phyloP scores from a whole-genome alignment of 1,284 basidiomycete species.

The Amylostereum chailletii region DNA sequence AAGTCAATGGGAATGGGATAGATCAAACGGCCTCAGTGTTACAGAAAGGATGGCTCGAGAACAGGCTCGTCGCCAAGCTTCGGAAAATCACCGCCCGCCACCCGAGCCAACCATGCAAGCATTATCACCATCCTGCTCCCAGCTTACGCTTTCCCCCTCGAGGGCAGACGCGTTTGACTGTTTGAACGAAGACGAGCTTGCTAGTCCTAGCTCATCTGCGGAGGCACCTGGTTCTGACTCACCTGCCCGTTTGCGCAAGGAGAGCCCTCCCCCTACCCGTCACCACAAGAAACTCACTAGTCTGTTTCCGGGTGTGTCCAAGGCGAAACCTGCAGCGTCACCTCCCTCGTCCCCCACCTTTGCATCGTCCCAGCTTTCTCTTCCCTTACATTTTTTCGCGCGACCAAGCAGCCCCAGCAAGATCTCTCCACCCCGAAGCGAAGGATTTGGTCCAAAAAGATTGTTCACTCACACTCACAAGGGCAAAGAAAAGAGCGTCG shows the following conservation, averaged over 20 bases:
- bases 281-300: constrained; percentile 7
- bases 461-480: constrained; percentile 20
- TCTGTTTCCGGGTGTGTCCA: constrained; percentile 8
- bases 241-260: background rate
- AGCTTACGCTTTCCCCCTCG: constrained; percentile 8
- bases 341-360: constrained; percentile 8
- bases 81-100: constrained; percentile 7
- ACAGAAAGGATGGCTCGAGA: constrained; percentile 18
- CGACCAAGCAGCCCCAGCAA: constrained; percentile 7
- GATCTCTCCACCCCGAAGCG: constrained; percentile 11
- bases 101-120: constrained; percentile 2
- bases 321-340: constrained; percentile 10
- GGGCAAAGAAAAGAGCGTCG: constrained; percentile 20
- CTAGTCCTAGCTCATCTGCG: constrained; percentile 6
- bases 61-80: constrained; percentile 12
- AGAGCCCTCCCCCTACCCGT: constrained; percentile 8
- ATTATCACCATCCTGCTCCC: constrained; percentile 6
- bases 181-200: constrained; percentile 4
- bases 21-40: constrained; percentile 18
- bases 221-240: constrained; percentile 6
- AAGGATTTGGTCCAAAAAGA: constrained; percentile 21
- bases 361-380: constrained; percentile 10
- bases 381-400: constrained; percentile 8
- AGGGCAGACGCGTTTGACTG: background rate
- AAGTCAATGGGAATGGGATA: constrained; percentile 24